Percentiles rank a stretch among this genome's conserved stretches.
Conservation (phyloP, 2,329 filamentous ascomycete species). For the Cladophialophora yegresii region DNA sequence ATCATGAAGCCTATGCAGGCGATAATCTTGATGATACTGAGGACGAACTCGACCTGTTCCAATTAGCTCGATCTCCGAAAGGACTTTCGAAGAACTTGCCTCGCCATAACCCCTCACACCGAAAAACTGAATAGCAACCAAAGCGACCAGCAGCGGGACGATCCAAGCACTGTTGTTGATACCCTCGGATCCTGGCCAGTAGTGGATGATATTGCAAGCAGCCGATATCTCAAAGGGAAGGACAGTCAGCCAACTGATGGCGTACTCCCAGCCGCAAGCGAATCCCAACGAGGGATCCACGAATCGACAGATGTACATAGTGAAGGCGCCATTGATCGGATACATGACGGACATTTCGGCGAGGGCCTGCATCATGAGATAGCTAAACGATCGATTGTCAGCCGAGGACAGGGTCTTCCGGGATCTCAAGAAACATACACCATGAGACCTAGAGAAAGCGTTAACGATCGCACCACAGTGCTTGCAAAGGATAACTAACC, state of each 20-base stretch:
- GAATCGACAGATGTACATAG: constrained; percentile 59
- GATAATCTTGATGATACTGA: constrained; percentile 60
- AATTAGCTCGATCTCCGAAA: background rate
- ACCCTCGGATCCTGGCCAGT: constrained; percentile 52
- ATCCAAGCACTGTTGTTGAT: constrained; percentile 41
- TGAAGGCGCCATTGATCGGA: constrained; percentile 64
- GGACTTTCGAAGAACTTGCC: constrained; percentile 18
- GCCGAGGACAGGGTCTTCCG: constrained; percentile 51
- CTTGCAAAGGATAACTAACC: constrained; percentile 41
- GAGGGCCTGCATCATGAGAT: constrained; percentile 60
- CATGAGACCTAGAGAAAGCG: constrained; percentile 44
- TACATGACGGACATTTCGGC: constrained; percentile 64
- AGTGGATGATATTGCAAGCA: constrained; percentile 60
- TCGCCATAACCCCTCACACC: constrained; percentile 55
- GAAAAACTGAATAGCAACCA: constrained; percentile 46
- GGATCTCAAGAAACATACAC: constrained; percentile 49
- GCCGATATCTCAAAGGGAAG: constrained; percentile 56
- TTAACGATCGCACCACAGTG: constrained; percentile 34
- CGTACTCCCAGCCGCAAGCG: constrained; percentile 49
- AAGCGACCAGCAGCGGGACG: constrained; percentile 28
- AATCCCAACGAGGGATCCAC: constrained; percentile 59
- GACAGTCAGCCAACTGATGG: constrained; percentile 59
- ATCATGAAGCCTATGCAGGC: constrained; percentile 68
- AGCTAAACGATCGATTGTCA: constrained; percentile 40
- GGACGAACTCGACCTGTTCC: constrained; percentile 56